Base-by-base conservation (phyloP, 78 protist genomes). In the Neovahlkampfia damariscottae region DNA sequence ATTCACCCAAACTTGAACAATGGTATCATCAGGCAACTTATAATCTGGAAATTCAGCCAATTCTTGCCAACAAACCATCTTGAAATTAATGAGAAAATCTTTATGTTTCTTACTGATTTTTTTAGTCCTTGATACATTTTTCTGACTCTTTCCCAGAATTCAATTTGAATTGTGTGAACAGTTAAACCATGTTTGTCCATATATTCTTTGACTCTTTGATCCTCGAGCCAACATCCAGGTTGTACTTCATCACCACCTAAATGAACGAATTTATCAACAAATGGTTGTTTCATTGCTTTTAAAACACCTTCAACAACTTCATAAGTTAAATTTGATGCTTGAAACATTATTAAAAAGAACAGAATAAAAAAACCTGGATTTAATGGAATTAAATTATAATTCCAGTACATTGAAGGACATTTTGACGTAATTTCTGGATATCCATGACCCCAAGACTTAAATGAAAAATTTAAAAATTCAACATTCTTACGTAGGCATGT, bases 401-500 rank as follows among this genome's bases (percentile, higher is more conserved):
- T 34, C 6, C 28, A 30, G 19, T 6, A 27, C n/a, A 36, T 77
- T 82, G n/a, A n/a, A n/a, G n/a, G n/a, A 76, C 93, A 91, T 10
- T 41, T 0, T 2, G 71, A 3, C 9, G 74, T 9, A 8, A 86
- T 81, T 79, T 85, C 67, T 50, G 91, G 90, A 67, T 89, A 71
- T 7, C 90, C 93, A 40, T 32, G 39, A 74, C 95, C 91, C 95
- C 91, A 89, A 10, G 85, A 5, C 58, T 29, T 28, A 73, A n/a
- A n/a, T n/a, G n/a, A n/a, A n/a, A n/a, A n/a, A n/a, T n/a, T n/a
- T n/a, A n/a, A n/a, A n/a, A n/a, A n/a, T n/a, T n/a, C n/a, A n/a
- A n/a, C n/a, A n/a, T n/a, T n/a, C n/a, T n/a, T n/a, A n/a, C n/a
- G 28, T 70, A 75, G 7, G 94, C 78, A 81, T 93, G 97, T 29